Evolutionary conservation across 2,329 filamentous ascomycete species (phyloP).

Genomic region (Venturia oleaginea): DNA sequence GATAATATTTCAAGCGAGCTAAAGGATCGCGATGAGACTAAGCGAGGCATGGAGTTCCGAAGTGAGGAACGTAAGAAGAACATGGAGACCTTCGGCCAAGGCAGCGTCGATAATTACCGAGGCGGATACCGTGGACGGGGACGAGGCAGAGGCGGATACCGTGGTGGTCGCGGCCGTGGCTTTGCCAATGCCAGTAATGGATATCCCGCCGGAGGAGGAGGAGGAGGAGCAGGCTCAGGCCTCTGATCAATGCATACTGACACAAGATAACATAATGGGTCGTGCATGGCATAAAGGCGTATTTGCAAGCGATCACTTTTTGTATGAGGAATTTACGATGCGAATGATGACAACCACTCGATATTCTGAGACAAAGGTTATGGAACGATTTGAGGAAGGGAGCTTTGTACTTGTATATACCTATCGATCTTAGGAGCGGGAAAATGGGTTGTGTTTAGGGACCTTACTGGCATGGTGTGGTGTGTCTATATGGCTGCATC

Average conservation of each 20-base stretch:
- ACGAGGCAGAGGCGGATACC: constrained; percentile 37
- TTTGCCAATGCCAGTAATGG: constrained; percentile 18
- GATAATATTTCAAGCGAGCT: constrained; percentile 96
- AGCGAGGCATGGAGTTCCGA: constrained; percentile 80
- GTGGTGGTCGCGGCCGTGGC: constrained; percentile 24
- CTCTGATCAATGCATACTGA: background rate
- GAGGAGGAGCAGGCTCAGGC: background rate
- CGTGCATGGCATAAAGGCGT: constrained; percentile 4
- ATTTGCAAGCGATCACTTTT: constrained; percentile 2
- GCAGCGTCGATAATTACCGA: constrained; percentile 78
- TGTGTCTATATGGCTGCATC: background rate
- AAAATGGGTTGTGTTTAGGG: background rate
- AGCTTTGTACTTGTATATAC: constrained; percentile 1
- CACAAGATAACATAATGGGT: background rate
- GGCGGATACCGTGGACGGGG: constrained; percentile 70
- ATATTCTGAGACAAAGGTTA: background rate
- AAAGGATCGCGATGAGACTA: constrained; percentile 73
- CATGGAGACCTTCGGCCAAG: constrained; percentile 95
- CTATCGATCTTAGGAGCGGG: background rate
- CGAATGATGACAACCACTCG: background rate
- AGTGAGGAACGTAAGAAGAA: constrained; percentile 91
- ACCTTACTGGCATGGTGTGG: background rate
- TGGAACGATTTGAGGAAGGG: background rate
- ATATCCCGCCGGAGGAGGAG: background rate
- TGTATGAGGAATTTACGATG: background rate